These are phyloP conservation scores for Fragaria vesca DNA, from an alignment of 306 rosid species.

Conservation along the genomic window DNA sequence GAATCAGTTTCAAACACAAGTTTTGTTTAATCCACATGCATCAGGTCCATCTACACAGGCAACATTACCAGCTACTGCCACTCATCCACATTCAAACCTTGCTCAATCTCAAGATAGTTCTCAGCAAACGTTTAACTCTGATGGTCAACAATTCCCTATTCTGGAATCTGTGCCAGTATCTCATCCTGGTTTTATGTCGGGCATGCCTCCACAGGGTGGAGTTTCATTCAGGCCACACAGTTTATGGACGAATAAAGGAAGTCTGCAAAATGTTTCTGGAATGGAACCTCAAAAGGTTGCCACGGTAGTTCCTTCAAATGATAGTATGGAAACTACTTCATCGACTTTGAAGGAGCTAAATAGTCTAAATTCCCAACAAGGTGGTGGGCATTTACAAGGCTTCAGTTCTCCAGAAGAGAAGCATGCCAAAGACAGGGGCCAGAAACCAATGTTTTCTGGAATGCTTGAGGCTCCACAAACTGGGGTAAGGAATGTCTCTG, in stretches of 20 bases:
- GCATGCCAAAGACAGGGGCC: conserved; percentile 19
- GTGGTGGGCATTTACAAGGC: conserved; percentile 31
- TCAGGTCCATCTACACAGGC: conserved; percentile 30
- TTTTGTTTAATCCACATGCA: conserved; percentile 25
- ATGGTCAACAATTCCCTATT: conserved; percentile 37
- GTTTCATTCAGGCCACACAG: conserved; percentile 26
- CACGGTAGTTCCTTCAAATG: conserved; percentile 15
- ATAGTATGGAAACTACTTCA: conserved; percentile 29
- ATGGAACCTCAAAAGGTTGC: conserved; percentile 27
- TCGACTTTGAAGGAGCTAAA: conserved; percentile 24
- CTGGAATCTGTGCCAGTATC: conserved; percentile 38
- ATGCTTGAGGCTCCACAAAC: conserved; percentile 23
- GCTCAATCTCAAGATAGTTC: conserved; percentile 38
- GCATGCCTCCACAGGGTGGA: conserved; percentile 36
- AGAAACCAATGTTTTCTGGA: conserved; percentile 18
- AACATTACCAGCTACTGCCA: conserved; percentile 26
- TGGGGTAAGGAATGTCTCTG: conserved; percentile 32
- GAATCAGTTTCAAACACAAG: conserved; percentile 42
- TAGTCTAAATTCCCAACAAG: conserved; percentile 25
- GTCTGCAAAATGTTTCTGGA: conserved; percentile 33
- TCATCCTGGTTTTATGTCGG: conserved; percentile 28
- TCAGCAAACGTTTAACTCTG: conserved; percentile 14
- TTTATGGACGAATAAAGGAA: conserved; percentile 31
- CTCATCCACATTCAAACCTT: conserved; percentile 29
- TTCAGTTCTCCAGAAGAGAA: conserved; percentile 25